Evolutionary conservation across 768 basidiomycete genomes (phyloP).

Genomic region (Suillus subluteus): DNA sequence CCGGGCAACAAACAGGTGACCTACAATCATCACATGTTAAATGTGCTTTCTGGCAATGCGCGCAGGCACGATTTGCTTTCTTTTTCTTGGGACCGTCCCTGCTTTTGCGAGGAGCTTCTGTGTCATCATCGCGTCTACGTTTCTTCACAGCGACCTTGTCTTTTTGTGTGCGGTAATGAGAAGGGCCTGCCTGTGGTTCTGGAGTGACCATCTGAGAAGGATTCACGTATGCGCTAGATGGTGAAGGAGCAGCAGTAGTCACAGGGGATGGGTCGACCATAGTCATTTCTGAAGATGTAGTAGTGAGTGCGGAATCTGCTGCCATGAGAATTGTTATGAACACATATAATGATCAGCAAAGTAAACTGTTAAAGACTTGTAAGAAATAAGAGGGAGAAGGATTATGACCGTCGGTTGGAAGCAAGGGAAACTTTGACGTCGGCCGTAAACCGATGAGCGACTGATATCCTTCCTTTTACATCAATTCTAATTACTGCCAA

Average conservation of each 20-base stretch:
- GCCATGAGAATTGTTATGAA: constrained; percentile 17
- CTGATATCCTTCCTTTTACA: constrained; percentile 17
- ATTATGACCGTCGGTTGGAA: constrained; percentile 1
- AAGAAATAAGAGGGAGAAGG: neutral
- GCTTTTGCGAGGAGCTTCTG: constrained; percentile 61
- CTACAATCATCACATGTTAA: constrained; percentile 97
- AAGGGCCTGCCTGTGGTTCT: constrained; percentile 41
- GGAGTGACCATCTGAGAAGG: constrained; percentile 42
- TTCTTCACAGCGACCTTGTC: constrained; percentile 48
- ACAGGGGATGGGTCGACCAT: constrained; percentile 14
- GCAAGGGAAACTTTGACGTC: constrained; percentile 19
- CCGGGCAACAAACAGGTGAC: constrained; percentile 35
- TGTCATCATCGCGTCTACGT: constrained; percentile 65
- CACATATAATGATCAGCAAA: constrained; percentile 15
- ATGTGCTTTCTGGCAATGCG: constrained; percentile 96
- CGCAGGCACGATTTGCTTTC: constrained; percentile 92
- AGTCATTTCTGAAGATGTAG: constrained; percentile 15
- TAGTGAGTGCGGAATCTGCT: constrained; percentile 8
- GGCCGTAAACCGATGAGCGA: constrained; percentile 25
- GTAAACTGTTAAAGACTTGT: neutral
- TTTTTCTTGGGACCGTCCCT: constrained; percentile 89
- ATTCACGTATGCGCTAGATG: constrained; percentile 41
- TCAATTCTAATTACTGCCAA: constrained; percentile 8
- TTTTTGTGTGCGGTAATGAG: constrained; percentile 34
- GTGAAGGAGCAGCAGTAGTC: constrained; percentile 18